Evolutionary conservation across 2,329 filamentous ascomycete genomes (phyloP), one percentile per base, ranked within the genome.

Genomic region (Passalora sequoiae): DNA sequence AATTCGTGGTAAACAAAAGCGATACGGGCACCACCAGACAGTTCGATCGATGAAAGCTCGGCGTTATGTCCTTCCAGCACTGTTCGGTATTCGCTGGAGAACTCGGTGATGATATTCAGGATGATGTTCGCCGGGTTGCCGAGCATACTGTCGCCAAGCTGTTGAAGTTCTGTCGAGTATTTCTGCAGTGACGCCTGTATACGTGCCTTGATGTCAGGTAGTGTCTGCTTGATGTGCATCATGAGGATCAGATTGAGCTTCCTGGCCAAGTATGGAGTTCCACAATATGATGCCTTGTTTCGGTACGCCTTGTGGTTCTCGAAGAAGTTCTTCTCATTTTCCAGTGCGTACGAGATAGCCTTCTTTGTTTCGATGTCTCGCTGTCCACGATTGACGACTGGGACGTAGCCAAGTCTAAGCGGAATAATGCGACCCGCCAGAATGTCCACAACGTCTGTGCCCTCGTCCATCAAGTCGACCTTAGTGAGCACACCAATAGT

Each of bases 141-240:
- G 19, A 98, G 82, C 74, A 97, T 85, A 9, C 89, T 96, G 52
- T 94, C 91, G 16, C 94, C 92, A 9, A 98, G 76, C 50, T 83
- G 81, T 44, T 80, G 73, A 16, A 98, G 77, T 67, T 98, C 92
- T 30, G 80, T 69, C 3, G 79, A 75, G 68, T 98, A 98, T 66
- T 98, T 98, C 64, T 89, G 84, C 47, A 98, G 74, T 10, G 91
- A 96, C 55, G 86, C 85, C n/a, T 86, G 80, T 58, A 98, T 98
- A 52, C 94, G 85, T 10, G 86, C 88, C 73, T 98, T 98, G 75
- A 98, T 98, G 64, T 98, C 92, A 29, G 92, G 92, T 10, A 98
- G 78, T 1, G 92, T 98, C 73, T 98, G 91, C 72, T 98, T 98
- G 75, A 98, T 98, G 74, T 98, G 92, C 92, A 98, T 98, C 91